Conservation (phyloP, 1,284 basidiomycete species). For the Peniophora sp. region DNA sequence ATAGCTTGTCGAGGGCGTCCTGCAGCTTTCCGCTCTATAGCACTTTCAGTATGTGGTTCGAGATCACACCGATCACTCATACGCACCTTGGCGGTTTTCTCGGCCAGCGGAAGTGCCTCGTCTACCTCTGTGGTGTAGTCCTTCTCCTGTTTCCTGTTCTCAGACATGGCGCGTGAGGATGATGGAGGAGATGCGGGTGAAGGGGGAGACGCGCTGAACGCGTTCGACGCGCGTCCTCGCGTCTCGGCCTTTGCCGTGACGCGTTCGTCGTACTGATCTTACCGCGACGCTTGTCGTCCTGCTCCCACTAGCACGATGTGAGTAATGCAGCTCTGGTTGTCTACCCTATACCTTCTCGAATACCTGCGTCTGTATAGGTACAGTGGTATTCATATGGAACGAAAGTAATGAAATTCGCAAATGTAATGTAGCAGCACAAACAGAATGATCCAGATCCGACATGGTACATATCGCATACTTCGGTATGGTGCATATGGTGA, state of each 20-base stretch:
- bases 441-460: no score
- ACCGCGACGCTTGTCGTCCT: slow-evolving; percentile 10
- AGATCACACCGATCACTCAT: not conserved
- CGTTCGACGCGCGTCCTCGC: slow-evolving; percentile 23
- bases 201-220: slow-evolving; percentile 25
- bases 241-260: slow-evolving; percentile 21
- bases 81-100: slow-evolving; percentile 47
- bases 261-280: slow-evolving; percentile 13
- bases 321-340: no score
- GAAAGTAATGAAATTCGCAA: no score
- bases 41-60: slow-evolving; percentile 6
- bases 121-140: slow-evolving; percentile 70
- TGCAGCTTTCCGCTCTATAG: slow-evolving; percentile 67
- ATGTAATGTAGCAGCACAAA: no score
- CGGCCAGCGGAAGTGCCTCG: slow-evolving; percentile 48
- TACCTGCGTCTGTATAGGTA: no score
- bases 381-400: no score
- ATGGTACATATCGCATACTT: no score
- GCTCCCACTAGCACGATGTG: no score
- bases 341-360: no score
- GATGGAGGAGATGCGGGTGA: slow-evolving; percentile 10
- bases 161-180: slow-evolving; percentile 54
- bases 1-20: slow-evolving; percentile 86
- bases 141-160: slow-evolving; percentile 73
- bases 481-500: no score